Evolutionary conservation across 495 filamentous ascomycete species (phyloP), one percentile per base, ranked within the genome.

Genomic region (Penicillium canescens): DNA sequence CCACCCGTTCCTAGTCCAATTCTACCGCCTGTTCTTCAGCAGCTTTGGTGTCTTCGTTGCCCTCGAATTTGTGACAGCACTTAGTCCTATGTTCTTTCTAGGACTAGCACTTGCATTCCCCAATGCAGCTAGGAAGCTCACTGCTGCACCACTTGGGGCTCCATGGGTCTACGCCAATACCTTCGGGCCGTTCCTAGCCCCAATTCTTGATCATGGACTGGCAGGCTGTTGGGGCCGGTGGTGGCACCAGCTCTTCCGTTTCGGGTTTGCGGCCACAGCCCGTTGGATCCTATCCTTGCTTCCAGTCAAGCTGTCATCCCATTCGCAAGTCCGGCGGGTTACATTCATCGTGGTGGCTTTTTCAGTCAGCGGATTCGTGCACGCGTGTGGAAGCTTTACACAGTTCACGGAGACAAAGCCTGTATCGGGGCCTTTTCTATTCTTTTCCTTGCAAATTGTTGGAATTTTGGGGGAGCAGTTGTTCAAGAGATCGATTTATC

Each of bases 181-280:
- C 14, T 89, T 82, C 60, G 91, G 90, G 12, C 74, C 80, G 1
- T 70, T 74, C 40, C 72, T 81, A 52, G 52, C 52, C 3, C 63
- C 73, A 8, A 72, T 93, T 5, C 62, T 87, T 4, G 79, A 88
- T 46, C 70, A 83, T 41, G 90, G 91, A 0, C 70, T 96, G 1
- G 74, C 80, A 7, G 91, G 91, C 26, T 82, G 86, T 59, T 96
- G 91, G 91, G 82, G 87, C 38, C 78, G 74, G 13, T 95, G 86
- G 86, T 96, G 91, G 91, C 91, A 96, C 67, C 91, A 96, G 66
- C 80, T 86, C 2, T 94, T 96, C 71, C 84, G 90, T 3, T 77
- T 82, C 34, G 87, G 78, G 0, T 93, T 96, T 63, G 69, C 80
- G 6, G 77, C 80, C 2, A 81, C 86, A 0, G 67, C 77, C 0